Evolutionary conservation across 208 protist genomes (phyloP).

Genomic region (Sergeia podlipaevii): DNA sequence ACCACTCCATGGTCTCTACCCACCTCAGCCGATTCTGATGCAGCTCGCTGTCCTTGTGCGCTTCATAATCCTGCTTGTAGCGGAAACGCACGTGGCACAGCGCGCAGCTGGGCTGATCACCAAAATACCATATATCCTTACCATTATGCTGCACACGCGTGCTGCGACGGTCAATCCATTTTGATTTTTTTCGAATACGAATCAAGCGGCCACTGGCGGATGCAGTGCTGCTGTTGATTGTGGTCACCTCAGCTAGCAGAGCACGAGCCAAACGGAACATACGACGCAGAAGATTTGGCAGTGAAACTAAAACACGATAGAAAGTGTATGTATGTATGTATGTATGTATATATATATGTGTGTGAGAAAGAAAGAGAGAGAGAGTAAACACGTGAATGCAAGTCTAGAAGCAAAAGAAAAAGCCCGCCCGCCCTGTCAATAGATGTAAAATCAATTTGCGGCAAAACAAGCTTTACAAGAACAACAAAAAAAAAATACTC

Average conservation of each 20-base stretch:
- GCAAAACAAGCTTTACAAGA: constrained; percentile 9
- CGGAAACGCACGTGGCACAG: constrained; percentile 87
- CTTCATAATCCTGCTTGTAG: constrained; percentile 90
- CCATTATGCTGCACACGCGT: constrained; percentile 81
- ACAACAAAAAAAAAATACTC: background rate
- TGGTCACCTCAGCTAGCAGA: constrained; percentile 61
- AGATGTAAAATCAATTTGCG: too few relatives aligned
- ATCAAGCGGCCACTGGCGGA: constrained; percentile 77
- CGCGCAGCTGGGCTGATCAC: constrained; percentile 84
- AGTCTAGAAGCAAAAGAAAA: background rate
- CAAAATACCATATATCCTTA: constrained; percentile 83
- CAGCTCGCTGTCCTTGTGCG: constrained; percentile 88
- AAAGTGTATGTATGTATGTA: background rate
- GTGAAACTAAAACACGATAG: background rate
- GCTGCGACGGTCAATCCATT: constrained; percentile 85
- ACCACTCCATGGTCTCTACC: constrained; percentile 87
- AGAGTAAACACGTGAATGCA: background rate
- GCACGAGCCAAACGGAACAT: constrained; percentile 36
- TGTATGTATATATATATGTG: too few relatives aligned
- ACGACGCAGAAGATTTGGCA: background rate
- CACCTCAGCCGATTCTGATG: constrained; percentile 81
- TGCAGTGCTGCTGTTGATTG: constrained; percentile 72
- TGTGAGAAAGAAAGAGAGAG: background rate
- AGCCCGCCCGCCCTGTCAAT: too few relatives aligned
- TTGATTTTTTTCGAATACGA: constrained; percentile 86